A percentile compares a stretch with the other conserved stretches of the same genome.
These are phyloP conservation scores for Pinus albicaulis DNA, from an alignment of 75 land plant genomes.

Conservation along the genomic window DNA sequence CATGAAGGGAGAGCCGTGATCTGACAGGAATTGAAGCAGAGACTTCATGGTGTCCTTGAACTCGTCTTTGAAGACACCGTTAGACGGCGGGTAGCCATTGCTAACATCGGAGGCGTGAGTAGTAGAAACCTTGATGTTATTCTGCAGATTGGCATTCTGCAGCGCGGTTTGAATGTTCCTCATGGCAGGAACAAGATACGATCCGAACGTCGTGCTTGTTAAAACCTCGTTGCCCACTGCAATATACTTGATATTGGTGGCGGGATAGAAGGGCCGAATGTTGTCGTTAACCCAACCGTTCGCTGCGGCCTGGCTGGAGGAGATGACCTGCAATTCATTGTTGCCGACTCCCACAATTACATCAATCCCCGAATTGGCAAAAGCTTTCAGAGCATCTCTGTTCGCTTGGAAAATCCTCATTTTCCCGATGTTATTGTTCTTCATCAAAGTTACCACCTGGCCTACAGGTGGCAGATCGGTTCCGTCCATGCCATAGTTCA, in stretches of 20 bases:
- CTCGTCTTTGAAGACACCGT: slow-evolving; percentile 16
- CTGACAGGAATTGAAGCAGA: slow-evolving; percentile 15
- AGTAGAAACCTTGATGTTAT: slow-evolving; percentile 34
- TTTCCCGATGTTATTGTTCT: slow-evolving; percentile 23
- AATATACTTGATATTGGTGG: slow-evolving; percentile 44
- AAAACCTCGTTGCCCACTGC: slow-evolving; percentile 67
- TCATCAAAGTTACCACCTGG: slow-evolving; percentile 24
- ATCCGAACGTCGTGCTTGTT: slow-evolving; percentile 13
- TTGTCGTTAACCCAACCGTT: slow-evolving; percentile 24
- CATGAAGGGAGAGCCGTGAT: slow-evolving; percentile 27
- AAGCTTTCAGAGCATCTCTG: slow-evolving; percentile 20
- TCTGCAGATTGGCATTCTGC: slow-evolving; percentile 9
- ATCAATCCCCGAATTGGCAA: slow-evolving; percentile 28
- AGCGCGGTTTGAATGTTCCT: slow-evolving; percentile 18
- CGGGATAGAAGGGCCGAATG: slow-evolving; percentile 30
- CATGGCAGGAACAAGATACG: slow-evolving; percentile 35
- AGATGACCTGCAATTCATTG: slow-evolving; percentile 20
- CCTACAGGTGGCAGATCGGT: slow-evolving; percentile 21
- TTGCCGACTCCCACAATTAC: slow-evolving; percentile 26
- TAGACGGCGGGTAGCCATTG: slow-evolving; percentile 28
- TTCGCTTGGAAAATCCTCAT: slow-evolving; percentile 34
- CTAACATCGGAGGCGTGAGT: slow-evolving; percentile 10
- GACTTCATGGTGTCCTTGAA: slow-evolving; percentile 2
- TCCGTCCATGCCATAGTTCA: slow-evolving; percentile 33
- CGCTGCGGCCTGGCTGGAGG: slow-evolving; percentile 15